These are phyloP conservation scores for Phellinidium pouzarii DNA, from an alignment of 1,284 basidiomycete species.

Conservation along the genomic window DNA sequence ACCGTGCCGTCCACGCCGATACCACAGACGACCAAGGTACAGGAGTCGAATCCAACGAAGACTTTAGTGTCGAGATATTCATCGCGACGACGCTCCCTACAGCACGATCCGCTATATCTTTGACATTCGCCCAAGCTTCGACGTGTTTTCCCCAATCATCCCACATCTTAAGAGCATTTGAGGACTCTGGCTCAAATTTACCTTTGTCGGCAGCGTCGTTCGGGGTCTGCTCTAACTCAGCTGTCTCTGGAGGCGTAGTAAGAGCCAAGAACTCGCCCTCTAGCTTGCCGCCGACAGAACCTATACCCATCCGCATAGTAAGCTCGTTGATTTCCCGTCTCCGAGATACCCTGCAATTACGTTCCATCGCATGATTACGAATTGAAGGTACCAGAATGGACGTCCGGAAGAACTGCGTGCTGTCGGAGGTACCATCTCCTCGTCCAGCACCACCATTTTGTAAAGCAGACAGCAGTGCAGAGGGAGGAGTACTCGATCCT, in stretches of 20 bases:
- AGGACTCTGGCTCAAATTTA: conserved; percentile 15
- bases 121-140: conserved; percentile 60
- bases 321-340: conserved; percentile 73
- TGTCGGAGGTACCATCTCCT: conserved; percentile 21
- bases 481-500: conserved; percentile 22
- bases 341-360: conserved; percentile 48
- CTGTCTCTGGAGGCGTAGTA: not conserved
- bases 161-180: conserved; percentile 46
- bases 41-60: conserved; percentile 46
- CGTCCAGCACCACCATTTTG: conserved; percentile 5
- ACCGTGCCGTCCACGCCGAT: conserved; percentile 54
- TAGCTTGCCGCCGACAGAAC: conserved; percentile 65
- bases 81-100: conserved; percentile 57
- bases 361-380: conserved; percentile 53
- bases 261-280: conserved; percentile 25
- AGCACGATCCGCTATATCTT: conserved; percentile 65
- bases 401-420: conserved; percentile 57
- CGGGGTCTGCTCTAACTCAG: conserved; percentile 5
- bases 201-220: conserved; percentile 21
- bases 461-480: conserved; percentile 19
- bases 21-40: conserved; percentile 61
- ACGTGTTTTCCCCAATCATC: conserved; percentile 64
- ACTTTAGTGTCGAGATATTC: conserved; percentile 26
- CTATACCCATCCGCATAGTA: conserved; percentile 72
- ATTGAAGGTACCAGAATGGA: conserved; percentile 63